Evolutionary conservation across 2,329 filamentous ascomycete genomes (phyloP).

Genomic region (Aureobasidium uvarum): DNA sequence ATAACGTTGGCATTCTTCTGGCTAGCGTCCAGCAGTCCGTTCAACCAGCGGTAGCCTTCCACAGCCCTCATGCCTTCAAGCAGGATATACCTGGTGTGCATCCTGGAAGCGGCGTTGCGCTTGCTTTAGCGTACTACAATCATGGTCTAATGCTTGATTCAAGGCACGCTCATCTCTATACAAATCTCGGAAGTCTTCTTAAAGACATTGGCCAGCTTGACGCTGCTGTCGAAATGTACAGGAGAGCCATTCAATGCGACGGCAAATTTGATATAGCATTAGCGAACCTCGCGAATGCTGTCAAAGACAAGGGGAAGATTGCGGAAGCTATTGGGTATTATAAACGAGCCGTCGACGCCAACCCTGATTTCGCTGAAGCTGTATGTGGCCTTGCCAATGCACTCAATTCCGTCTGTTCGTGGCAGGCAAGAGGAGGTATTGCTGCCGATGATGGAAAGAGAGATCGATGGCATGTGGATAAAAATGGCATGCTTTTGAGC

Average conservation of each 20-base stretch:
- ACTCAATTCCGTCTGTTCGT: constrained; percentile 93
- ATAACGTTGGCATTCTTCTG: constrained; percentile 96
- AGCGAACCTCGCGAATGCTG: constrained; percentile 93
- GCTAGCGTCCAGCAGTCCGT: constrained; percentile 80
- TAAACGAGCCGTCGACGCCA: constrained; percentile 82
- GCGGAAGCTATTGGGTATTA: constrained; percentile 92
- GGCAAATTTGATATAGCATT: constrained; percentile 95
- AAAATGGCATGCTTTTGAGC: constrained; percentile 77
- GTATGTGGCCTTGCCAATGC: constrained; percentile 95
- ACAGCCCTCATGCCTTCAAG: constrained; percentile 34
- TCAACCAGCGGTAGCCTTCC: constrained; percentile 42
- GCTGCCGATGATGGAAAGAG: constrained; percentile 68
- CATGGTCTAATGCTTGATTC: constrained; percentile 85
- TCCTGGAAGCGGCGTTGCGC: constrained; percentile 79
- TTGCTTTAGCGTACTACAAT: constrained; percentile 92
- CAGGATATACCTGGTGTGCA: constrained; percentile 69
- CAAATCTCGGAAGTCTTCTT: constrained; percentile 88
- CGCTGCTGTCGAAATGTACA: constrained; percentile 94
- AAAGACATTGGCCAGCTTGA: constrained; percentile 95
- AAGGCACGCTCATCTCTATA: constrained; percentile 92
- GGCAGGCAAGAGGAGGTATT: constrained; percentile 85
- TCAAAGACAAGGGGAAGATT: constrained; percentile 93
- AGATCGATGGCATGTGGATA: constrained; percentile 92
- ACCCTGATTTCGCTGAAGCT: constrained; percentile 93
- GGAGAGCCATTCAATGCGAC: constrained; percentile 88